Percentiles rank a stretch among this genome's conserved stretches.
Conservation (phyloP, 768 basidiomycete genomes). For the Tricholoma saponaceum region DNA sequence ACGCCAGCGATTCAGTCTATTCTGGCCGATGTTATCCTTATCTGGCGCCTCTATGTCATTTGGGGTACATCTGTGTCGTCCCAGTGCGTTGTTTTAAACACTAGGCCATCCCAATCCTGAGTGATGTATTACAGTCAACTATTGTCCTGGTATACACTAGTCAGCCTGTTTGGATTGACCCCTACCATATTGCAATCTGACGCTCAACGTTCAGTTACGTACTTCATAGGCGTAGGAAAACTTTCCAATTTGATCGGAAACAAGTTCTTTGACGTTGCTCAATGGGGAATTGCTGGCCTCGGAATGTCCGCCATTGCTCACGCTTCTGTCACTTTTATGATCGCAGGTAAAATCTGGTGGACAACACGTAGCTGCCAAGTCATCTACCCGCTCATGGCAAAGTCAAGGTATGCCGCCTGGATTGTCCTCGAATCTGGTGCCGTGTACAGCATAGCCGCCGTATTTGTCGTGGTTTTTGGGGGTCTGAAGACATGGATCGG, state of each 20-base stretch:
- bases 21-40: conserved; percentile 14
- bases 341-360: conserved; percentile 5
- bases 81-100: background rate
- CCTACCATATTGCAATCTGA: background rate
- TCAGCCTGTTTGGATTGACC: background rate
- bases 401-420: background rate
- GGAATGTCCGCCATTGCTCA: background rate
- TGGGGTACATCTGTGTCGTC: conserved; percentile 12
- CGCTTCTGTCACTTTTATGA: background rate
- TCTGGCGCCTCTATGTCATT: conserved; percentile 17
- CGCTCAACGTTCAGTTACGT: background rate
- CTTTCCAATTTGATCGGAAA: background rate
- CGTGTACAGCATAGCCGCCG: conserved; percentile 1
- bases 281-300: background rate
- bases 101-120: background rate
- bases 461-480: conserved; percentile 3
- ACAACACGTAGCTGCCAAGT: background rate
- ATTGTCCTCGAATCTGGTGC: conserved; percentile 7
- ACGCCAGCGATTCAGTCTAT: conserved; percentile 7
- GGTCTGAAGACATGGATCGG: background rate
- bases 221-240: background rate
- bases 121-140: background rate
- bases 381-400: background rate
- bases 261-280: background rate
- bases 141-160: background rate